Base-by-base conservation (phyloP, 2,329 filamentous ascomycete genomes). In the Cercospora nicotianae region DNA sequence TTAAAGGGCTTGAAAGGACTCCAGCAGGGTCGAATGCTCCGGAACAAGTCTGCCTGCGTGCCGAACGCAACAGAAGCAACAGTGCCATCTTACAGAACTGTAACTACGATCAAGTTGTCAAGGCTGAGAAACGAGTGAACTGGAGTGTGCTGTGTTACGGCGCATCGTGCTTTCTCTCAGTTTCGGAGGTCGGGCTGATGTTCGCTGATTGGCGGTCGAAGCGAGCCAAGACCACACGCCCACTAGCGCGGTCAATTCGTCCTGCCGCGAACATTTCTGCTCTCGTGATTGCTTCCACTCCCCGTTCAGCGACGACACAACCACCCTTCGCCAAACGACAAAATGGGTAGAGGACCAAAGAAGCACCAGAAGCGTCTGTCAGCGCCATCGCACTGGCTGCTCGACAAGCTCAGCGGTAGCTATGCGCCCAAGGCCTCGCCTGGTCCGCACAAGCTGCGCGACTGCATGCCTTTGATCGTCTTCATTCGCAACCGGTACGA, bases 381-480 rank as follows among this genome's bases (percentile, higher is more conserved):
- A 86, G 95, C 95, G 83, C 95, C 95, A 82, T 96, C 92, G 84
- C 95, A 98, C 91, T 99, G 95, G 95, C 92, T 99, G 83, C 89
- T 99, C 84, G 95, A 99, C 92, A 99, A 99, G 87, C 89, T 99
- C 83, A 97, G 93, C 84, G 95, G 95, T 80, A 81, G 83, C 77
- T 85, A 89, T 81, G 87, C 88, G 73, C 87, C 87, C 78, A 87
- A 87, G 82, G 86, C 88, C 75, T 90, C 87, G 70, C 85, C 88
- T 75, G 95, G 95, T 92, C 95, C 95, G 85, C 94, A 98, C 91
- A 99, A 99, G 91, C 89, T 95, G 83, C 91, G 95, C 83, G 95
- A 99, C 87, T 98, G 94, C 87, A 90, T 99, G 87, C 95, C 95
- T 76, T 87, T 99, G 83, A 94, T 99, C 85, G 92, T 99, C 87